Evolutionary conservation across 495 filamentous ascomycete species (phyloP).

Genomic region (Neurospora tetraspora): DNA sequence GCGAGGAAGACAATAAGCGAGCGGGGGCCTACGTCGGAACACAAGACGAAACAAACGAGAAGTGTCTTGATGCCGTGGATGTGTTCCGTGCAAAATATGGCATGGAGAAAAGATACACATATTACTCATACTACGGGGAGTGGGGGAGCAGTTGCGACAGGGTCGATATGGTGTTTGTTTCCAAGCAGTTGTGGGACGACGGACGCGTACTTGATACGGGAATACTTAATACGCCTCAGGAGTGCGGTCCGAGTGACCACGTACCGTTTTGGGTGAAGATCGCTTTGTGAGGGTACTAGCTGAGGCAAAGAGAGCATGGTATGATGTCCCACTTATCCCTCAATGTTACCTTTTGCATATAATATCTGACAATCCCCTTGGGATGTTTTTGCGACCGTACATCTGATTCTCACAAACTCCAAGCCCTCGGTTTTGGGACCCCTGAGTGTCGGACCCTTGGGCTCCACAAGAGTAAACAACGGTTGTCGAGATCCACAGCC

Average conservation of each 20-base stretch:
- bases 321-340: background rate
- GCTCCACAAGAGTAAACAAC: background rate
- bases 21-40: conserved; percentile 17
- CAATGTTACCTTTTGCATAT: background rate
- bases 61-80: conserved; percentile 19
- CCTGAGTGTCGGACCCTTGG: background rate
- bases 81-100: conserved; percentile 17
- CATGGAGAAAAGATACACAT: conserved; percentile 23
- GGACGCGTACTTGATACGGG: conserved; percentile 17
- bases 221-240: conserved; percentile 22
- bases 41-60: background rate
- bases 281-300: background rate
- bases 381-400: background rate
- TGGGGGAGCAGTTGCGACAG: conserved; percentile 30
- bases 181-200: conserved; percentile 8
- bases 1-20: conserved; percentile 12
- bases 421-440: background rate
- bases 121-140: conserved; percentile 15
- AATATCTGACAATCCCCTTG: background rate
- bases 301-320: background rate
- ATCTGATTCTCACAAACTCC: background rate
- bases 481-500: background rate
- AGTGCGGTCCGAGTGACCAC: conserved; percentile 28
- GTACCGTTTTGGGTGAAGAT: conserved; percentile 24
- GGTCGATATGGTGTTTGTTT: conserved; percentile 28